Percentiles rank a stretch among this genome's conserved stretches.
Conservation (phyloP, 306 rosid genomes). For the Argentina anserina region DNA sequence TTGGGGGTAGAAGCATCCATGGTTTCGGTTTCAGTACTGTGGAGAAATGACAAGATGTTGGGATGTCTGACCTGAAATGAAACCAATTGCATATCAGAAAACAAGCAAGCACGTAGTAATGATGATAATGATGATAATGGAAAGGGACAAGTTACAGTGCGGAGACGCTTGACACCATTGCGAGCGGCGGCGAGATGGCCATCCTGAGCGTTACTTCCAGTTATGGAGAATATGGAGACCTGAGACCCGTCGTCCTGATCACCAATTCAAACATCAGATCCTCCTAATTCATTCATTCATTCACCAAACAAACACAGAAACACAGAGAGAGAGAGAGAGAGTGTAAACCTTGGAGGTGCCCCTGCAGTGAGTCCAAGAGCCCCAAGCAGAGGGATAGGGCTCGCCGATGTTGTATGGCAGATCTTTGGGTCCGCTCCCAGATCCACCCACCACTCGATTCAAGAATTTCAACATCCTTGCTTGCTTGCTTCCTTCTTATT, state of each 20-base stretch:
- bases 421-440: slow-evolving; percentile 82
- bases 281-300: background rate
- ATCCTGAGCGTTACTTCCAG: slow-evolving; percentile 85
- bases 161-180: slow-evolving; percentile 87
- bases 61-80: slow-evolving; percentile 94
- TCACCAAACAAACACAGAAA: too few relatives aligned
- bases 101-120: too few relatives aligned
- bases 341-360: slow-evolving; percentile 72
- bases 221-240: slow-evolving; percentile 78
- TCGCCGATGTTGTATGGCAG: slow-evolving; percentile 90
- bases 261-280: background rate
- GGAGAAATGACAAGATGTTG: slow-evolving; percentile 93
- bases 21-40: slow-evolving; percentile 79
- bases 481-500: background rate
- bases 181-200: slow-evolving; percentile 94
- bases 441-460: slow-evolving; percentile 96
- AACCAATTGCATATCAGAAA: too few relatives aligned
- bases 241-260: slow-evolving; percentile 86
- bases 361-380: slow-evolving; percentile 91
- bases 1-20: slow-evolving; percentile 61
- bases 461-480: slow-evolving; percentile 69
- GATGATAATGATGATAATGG: too few relatives aligned
- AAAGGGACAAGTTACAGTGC: slow-evolving; percentile 48
- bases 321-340: background rate
- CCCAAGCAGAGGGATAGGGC: slow-evolving; percentile 88